Evolutionary conservation across 495 filamentous ascomycete species (phyloP), one percentile per base, ranked within the genome.

Genomic region (Hyphodiscus hymeniophilus): DNA sequence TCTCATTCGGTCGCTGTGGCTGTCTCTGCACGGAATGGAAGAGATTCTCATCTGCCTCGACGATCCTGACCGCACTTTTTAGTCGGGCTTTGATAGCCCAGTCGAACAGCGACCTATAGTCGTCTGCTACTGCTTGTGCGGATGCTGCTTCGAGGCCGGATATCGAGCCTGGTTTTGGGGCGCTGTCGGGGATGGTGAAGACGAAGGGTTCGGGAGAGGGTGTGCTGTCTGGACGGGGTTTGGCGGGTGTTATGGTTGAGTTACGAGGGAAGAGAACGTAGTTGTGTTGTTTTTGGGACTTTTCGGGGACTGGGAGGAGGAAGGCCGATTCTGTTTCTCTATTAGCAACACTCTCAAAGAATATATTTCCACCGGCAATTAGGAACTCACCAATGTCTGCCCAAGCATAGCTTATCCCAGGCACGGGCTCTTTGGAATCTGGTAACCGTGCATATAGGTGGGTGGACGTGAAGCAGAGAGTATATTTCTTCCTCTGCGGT

Each of bases 401-500:
- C 78, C 82, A 84, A 0, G 73, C 70, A 32, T 71, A 76, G n/a
- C 68, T 62, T 20, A 91, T 71, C 0, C 75, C 80, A 55, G 84
- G 80, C 46, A 88, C 85, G 3, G 85, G 72, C 48, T 71, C 72
- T 28, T 80, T 79, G 10, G 77, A 79, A 15, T 75, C 65, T 7
- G 82, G 70, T 38, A 80, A 80, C 17, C 79, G 72, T 7, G 84
- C 87, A 45, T 83, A 82, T 34, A 96, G 60, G 43, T 79, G 82
- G 55, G 67, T 66, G 55, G 71, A 55, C 60, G 78, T 68, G 65
- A 97, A 70, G 65, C 87, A 83, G 23, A 97, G 67, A 34, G 77
- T 84, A 57, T 91, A 81, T 70, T 97, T 98, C 70, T 96, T 98
- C 51, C 92, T 74, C 67, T 87, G 84, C 13, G 92, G 92, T n/a